Percentiles rank a stretch among this genome's conserved stretches.
Conservation (phyloP, 768 basidiomycete species). For the Mycena haematopus region DNA sequence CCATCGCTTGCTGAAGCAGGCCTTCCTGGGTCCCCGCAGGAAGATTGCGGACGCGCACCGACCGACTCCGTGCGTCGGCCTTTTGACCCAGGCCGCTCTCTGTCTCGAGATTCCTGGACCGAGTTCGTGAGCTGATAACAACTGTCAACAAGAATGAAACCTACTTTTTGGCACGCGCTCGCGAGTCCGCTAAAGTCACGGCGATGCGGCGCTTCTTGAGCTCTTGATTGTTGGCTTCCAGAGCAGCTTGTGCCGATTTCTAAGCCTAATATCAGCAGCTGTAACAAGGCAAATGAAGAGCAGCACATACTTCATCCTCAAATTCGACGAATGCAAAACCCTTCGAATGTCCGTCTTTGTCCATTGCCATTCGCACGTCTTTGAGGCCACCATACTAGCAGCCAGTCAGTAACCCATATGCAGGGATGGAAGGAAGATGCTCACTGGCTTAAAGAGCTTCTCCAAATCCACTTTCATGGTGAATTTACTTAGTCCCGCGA, state of each 20-base stretch:
- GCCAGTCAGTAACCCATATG: not conserved
- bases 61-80: slow-evolving; percentile 69
- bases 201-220: slow-evolving; percentile 90
- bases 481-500: slow-evolving; percentile 84
- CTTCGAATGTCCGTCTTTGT: slow-evolving; percentile 71
- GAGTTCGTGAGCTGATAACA: slow-evolving; percentile 3
- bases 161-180: slow-evolving; percentile 62
- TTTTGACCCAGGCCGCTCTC: slow-evolving; percentile 63
- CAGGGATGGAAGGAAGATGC: slow-evolving; percentile 32
- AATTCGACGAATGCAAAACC: slow-evolving; percentile 96
- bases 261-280: slow-evolving; percentile 36
- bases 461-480: slow-evolving; percentile 79
- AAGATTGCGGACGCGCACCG: slow-evolving; percentile 77
- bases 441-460: slow-evolving; percentile 78
- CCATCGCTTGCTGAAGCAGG: slow-evolving; percentile 86
- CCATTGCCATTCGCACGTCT: slow-evolving; percentile 78
- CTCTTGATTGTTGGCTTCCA: slow-evolving; percentile 86
- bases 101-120: slow-evolving; percentile 45
- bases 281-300: not conserved
- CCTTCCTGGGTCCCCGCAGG: slow-evolving; percentile 87
- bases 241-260: slow-evolving; percentile 73
- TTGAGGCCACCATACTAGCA: slow-evolving; percentile 82
- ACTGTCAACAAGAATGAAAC: slow-evolving; percentile 26
- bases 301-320: slow-evolving; percentile 68
- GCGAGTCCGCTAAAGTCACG: slow-evolving; percentile 84